A percentile compares a stretch with the other conserved stretches of the same genome.
phyloP scores from a whole-genome alignment of 768 basidiomycete species.

The Amanita jacksonii region DNA sequence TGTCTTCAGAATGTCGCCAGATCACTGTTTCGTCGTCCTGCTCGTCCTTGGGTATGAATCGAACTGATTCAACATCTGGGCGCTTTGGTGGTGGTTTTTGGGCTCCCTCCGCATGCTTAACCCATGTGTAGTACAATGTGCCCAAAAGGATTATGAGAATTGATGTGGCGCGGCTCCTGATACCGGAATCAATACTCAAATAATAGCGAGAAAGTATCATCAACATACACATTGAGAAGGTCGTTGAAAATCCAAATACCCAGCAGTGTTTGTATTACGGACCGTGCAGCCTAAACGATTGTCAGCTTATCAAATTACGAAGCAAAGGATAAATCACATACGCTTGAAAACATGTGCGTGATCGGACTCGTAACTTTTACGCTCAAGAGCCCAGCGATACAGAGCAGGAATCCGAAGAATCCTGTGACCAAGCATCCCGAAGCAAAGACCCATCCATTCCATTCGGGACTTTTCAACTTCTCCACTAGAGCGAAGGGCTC shows the following conservation, averaged over 20 bases:
- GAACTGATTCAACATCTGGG: constrained; percentile 8
- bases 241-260: constrained; percentile 75
- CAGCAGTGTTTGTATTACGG: constrained; percentile 75
- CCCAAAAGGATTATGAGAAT: constrained; percentile 61
- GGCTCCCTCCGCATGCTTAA: constrained; percentile 17
- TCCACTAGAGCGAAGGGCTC: constrained; percentile 35
- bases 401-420: constrained; percentile 73
- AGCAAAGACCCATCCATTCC: constrained; percentile 45
- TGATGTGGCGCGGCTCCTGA: constrained; percentile 52
- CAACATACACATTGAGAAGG: constrained; percentile 56
- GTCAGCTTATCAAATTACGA: constrained; percentile 4
- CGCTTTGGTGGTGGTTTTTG: constrained; percentile 11
- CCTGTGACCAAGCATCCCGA: constrained; percentile 66
- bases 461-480: constrained; percentile 29
- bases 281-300: constrained; percentile 56
- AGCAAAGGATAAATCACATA: constrained; percentile 25
- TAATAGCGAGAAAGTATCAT: not conserved
- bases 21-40: constrained; percentile 3
- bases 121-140: constrained; percentile 63
- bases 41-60: constrained; percentile 1
- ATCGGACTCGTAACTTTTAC: constrained; percentile 79
- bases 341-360: constrained; percentile 79
- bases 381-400: constrained; percentile 68
- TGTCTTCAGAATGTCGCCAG: not conserved
- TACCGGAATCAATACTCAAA: not conserved